Base-by-base conservation (phyloP, 2,329 filamentous ascomycete species). In the Lachnum nothofagi region DNA sequence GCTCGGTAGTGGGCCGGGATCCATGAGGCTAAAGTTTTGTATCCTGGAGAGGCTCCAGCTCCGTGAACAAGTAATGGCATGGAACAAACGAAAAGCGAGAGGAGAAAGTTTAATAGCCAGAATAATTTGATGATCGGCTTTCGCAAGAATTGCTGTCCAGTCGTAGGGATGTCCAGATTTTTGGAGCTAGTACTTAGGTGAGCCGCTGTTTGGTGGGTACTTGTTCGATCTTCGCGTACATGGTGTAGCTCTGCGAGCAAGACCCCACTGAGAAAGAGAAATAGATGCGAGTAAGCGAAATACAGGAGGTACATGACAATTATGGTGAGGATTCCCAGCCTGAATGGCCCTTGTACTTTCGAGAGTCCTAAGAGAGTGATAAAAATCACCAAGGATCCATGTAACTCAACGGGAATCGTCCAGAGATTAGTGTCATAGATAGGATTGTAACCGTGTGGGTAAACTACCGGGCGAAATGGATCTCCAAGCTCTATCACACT, bases 191-290 rank as follows among this genome's bases (percentile, higher is more conserved):
- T 20, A 12, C 20, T 3, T 29, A 33, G n/a, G 1, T 9, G 16
- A 44, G 12, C 31, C 37, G 9, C 22, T 12, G 8, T 44, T 19
- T 10, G 10, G 19, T 42, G 40, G 22, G 22, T 23, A 10, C 8
- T 44, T 16, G 10, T 29, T 9, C 20, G 25, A 10, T 31, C 34
- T 46, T 53, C 45, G 14, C 54, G 52, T 9, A 46, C 38, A 46
- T 51, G 40, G 29, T 52, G 46, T 4, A 57, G 37, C 35, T 57
- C 54, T 17, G 48, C 48, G 4, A 59, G 42, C 7, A 57, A 29
- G 12, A 52, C 46, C 5, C 52, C 56, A 12, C 45, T 42, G n/a
- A 57, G 34, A 42, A 57, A 59, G n/a, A 53, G 51, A 23, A 55
- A 53, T 5, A 55, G 16, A 24, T 59, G 33, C 8, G 41, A 42